Percentiles rank a stretch among this genome's conserved stretches.
Evolutionary conservation across 2,329 filamentous ascomycete genomes (phyloP).

Genomic region (Ophiocordyceps polyrhachis-furcata): DNA sequence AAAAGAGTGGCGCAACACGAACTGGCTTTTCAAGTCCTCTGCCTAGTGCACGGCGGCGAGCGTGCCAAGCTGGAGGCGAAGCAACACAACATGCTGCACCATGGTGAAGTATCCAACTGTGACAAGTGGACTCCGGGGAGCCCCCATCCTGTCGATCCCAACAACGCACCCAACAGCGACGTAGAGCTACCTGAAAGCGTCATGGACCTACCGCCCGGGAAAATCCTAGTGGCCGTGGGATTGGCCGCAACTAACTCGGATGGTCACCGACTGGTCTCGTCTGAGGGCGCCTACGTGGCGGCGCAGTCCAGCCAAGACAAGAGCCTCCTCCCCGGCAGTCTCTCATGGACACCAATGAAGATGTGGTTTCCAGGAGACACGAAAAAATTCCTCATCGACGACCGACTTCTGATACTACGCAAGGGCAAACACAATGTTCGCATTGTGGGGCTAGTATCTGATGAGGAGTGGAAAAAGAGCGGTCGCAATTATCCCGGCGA

Average conservation of each 20-base stretch:
- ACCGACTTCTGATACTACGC: slow-evolving; percentile 37
- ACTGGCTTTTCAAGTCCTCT: slow-evolving; percentile 65
- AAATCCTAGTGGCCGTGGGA: slow-evolving; percentile 40
- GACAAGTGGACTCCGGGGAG: slow-evolving; percentile 5
- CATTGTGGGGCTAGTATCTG: slow-evolving; percentile 38
- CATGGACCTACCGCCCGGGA: slow-evolving; percentile 35
- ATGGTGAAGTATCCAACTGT: slow-evolving; percentile 4
- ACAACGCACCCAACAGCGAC: slow-evolving; percentile 32
- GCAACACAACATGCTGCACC: slow-evolving; percentile 32
- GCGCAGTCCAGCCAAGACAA: slow-evolving; percentile 25
- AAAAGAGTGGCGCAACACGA: slow-evolving; percentile 65
- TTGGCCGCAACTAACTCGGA: slow-evolving; percentile 37
- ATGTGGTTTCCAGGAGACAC: slow-evolving; percentile 38
- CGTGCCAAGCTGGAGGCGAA: slow-evolving; percentile 44
- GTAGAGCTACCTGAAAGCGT: slow-evolving; percentile 40
- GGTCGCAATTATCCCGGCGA: slow-evolving; percentile 35
- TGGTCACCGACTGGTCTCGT: slow-evolving; percentile 35
- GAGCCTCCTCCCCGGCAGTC: slow-evolving; percentile 26
- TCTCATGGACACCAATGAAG: slow-evolving; percentile 45
- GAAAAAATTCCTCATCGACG: slow-evolving; percentile 40
- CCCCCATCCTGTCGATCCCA: slow-evolving; percentile 17
- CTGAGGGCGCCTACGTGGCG: slow-evolving; percentile 42
- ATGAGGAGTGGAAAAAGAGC: slow-evolving; percentile 31
- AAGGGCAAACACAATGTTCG: slow-evolving; percentile 46
- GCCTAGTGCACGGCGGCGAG: slow-evolving; percentile 54